A percentile compares a stretch with the other conserved stretches of the same genome.
phyloP scores from a whole-genome alignment of 805 yeast species.

The Yamadazyma kitorensis region DNA sequence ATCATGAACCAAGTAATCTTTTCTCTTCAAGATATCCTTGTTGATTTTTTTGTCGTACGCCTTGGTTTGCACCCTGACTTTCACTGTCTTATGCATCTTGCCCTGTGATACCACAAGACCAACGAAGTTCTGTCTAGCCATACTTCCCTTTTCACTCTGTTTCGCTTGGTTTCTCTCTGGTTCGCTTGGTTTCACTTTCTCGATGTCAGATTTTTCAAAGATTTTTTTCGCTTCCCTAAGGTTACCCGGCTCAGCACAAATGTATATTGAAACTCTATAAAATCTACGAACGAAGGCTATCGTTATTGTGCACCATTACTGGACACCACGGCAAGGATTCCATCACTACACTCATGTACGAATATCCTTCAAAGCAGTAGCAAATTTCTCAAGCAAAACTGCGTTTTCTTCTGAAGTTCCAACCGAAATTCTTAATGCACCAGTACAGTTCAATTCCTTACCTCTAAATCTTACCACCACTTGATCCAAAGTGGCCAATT shows the following conservation, averaged over 20 bases:
- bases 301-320: too few species aligned
- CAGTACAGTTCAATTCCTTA: constrained; percentile 81
- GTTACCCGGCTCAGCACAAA: too few species aligned
- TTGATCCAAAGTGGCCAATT: constrained; percentile 65
- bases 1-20: constrained; percentile 89
- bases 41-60: constrained; percentile 69
- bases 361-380: constrained; percentile 1
- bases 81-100: constrained; percentile 92
- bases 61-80: constrained; percentile 81
- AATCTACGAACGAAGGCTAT: too few species aligned
- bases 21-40: constrained; percentile 73
- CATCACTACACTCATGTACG: constrained; percentile 1
- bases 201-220: too few species aligned
- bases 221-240: too few species aligned
- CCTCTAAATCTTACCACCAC: constrained; percentile 94
- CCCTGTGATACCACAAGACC: constrained; percentile 97
- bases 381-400: constrained; percentile 49
- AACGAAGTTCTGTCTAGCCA: constrained; percentile 88
- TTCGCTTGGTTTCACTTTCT: too few species aligned
- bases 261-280: not conserved
- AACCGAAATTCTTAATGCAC: constrained; percentile 81
- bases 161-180: too few species aligned
- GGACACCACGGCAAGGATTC: too few species aligned
- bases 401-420: constrained; percentile 81
- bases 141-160: too few species aligned